Conservation (phyloP, 441 rosid genomes). For the Euphorbia corollata region DNA sequence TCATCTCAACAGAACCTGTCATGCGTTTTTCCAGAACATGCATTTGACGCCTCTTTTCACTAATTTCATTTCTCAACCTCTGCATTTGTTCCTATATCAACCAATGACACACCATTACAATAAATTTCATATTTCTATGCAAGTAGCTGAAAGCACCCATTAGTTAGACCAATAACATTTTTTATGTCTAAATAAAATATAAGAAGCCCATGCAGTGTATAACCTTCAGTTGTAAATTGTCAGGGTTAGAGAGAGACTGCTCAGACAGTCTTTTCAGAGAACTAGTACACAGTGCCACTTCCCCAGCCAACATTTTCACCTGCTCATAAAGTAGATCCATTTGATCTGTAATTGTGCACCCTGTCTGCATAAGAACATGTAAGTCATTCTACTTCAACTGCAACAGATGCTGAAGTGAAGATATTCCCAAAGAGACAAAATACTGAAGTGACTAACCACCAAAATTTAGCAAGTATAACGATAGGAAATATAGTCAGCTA, state of each 20-base stretch:
- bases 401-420: not conserved
- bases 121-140: conserved; percentile 7
- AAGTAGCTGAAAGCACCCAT: conserved; percentile 13
- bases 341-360: conserved; percentile 69
- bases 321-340: conserved; percentile 95
- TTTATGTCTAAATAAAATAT: conserved; percentile 1
- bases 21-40: conserved; percentile 65
- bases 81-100: conserved; percentile 56
- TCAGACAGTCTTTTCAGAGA: conserved; percentile 76
- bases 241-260: conserved; percentile 56
- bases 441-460: not conserved
- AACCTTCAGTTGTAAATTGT: conserved; percentile 55
- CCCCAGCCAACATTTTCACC: conserved; percentile 84
- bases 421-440: not conserved
- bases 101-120: conserved; percentile 21
- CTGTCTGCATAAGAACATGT: conserved; percentile 41
- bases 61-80: conserved; percentile 73
- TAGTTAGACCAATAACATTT: not conserved
- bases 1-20: conserved; percentile 56
- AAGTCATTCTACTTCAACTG: conserved; percentile 20
- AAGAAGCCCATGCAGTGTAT: conserved; percentile 11
- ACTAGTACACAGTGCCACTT: conserved; percentile 75
- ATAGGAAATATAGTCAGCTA: not conserved
- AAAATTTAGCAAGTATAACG: not conserved
- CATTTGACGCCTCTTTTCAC: conserved; percentile 72